phyloP scores from a whole-genome alignment of 352 stramenopile genomes.

The Phytophthora pseudosyringae region DNA sequence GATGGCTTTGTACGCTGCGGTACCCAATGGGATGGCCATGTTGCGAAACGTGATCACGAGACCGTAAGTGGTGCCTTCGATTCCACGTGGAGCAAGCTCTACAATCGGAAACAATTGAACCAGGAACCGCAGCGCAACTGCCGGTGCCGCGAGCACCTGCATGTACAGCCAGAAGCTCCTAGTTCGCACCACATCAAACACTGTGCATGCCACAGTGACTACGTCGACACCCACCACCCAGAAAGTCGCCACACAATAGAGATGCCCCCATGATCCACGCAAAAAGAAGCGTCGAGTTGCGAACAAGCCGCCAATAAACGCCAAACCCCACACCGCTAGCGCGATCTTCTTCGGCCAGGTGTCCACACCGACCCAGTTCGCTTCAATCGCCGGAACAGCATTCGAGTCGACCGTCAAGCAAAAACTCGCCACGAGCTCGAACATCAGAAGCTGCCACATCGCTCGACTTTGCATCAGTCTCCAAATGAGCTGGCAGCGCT shows the following conservation, averaged over 20 bases:
- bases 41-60: conserved; percentile 71
- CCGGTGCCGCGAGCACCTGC: conserved; percentile 49
- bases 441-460: conserved; percentile 82
- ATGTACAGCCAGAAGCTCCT: conserved; percentile 69
- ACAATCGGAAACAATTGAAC: conserved; percentile 62
- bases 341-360: conserved; percentile 57
- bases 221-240: conserved; percentile 66
- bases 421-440: conserved; percentile 67
- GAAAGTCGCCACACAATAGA: conserved; percentile 58
- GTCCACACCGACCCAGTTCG: conserved; percentile 62
- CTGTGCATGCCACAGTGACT: conserved; percentile 49
- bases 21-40: conserved; percentile 56
- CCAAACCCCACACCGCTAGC: conserved; percentile 52
- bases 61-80: conserved; percentile 68
- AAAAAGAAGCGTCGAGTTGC: conserved; percentile 64
- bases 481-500: conserved; percentile 62
- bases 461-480: conserved; percentile 64
- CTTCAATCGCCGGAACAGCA: conserved; percentile 54
- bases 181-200: conserved; percentile 58
- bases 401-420: conserved; percentile 59
- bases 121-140: conserved; percentile 53
- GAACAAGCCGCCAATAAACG: conserved; percentile 68
- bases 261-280: conserved; percentile 52
- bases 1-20: conserved; percentile 49
- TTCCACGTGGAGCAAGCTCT: conserved; percentile 59